Conservation (phyloP, 371 early-diverging fungal genomes). For the Lichtheimia ramosa region DNA sequence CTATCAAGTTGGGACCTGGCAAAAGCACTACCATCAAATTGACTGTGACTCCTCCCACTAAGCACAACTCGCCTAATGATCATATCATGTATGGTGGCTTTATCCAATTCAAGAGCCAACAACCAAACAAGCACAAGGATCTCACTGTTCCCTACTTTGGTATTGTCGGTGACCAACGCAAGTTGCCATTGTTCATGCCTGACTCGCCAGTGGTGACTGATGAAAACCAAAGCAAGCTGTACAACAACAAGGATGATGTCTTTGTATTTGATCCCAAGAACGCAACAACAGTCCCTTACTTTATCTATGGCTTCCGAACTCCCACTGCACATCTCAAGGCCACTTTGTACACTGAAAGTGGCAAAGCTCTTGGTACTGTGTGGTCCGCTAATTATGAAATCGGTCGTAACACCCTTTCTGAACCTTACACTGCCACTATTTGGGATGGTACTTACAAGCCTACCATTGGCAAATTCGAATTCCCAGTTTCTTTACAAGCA, state of each 20-base stretch:
- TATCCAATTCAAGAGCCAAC: constrained; percentile 20
- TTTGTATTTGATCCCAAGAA: constrained; percentile 15
- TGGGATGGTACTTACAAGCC: constrained; percentile 23
- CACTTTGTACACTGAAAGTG: constrained; percentile 11
- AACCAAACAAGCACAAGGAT: constrained; percentile 1
- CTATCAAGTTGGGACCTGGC: constrained; percentile 34
- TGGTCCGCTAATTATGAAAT: constrained; percentile 5
- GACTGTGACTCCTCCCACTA: constrained; percentile 36
- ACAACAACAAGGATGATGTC: constrained; percentile 7
- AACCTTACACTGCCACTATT: background rate
- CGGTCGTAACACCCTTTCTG: constrained; percentile 16
- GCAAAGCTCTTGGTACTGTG: constrained; percentile 19
- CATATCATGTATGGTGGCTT: constrained; percentile 35
- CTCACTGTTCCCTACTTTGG: constrained; percentile 54
- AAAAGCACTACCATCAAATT: constrained; percentile 35
- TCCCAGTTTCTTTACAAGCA: constrained; percentile 8
- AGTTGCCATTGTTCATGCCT: constrained; percentile 23
- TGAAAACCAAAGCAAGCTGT: background rate
- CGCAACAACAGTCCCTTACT: constrained; percentile 9
- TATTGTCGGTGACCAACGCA: constrained; percentile 42
- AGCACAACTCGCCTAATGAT: constrained; percentile 13
- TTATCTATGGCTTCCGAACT: constrained; percentile 14
- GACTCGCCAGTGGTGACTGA: constrained; percentile 9
- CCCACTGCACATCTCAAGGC: constrained; percentile 17
- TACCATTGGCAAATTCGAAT: constrained; percentile 3